These are phyloP conservation scores for Poa pratensis DNA, from an alignment of 176 grass and related monocot genomes.

Conservation along the genomic window DNA sequence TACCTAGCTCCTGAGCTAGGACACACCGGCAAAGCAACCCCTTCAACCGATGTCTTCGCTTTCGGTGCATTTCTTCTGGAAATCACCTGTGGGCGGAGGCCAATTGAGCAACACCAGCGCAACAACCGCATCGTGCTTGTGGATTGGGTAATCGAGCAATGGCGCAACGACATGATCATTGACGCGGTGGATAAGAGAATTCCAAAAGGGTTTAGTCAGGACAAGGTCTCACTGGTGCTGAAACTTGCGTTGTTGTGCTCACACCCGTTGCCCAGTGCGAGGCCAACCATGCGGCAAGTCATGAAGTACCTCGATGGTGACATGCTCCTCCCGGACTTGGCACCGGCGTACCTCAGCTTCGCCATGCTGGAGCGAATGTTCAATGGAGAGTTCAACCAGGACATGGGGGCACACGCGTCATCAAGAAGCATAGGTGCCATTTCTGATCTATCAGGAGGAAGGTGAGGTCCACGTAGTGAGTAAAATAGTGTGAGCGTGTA, in stretches of 20 bases:
- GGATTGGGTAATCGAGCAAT: conserved; percentile 1
- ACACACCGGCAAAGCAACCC: conserved; percentile 47
- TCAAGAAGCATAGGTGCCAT: background rate
- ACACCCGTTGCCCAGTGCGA: conserved; percentile 39
- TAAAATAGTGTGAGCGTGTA: background rate
- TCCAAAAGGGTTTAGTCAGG: background rate
- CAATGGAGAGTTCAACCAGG: background rate
- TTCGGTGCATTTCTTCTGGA: conserved; percentile 52
- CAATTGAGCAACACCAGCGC: background rate
- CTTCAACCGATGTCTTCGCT: conserved; percentile 31
- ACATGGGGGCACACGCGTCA: background rate
- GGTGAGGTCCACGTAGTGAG: background rate
- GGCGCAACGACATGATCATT: background rate
- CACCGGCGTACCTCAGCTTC: conserved; percentile 22
- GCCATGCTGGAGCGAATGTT: background rate
- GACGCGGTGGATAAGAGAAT: background rate
- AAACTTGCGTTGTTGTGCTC: conserved; percentile 56
- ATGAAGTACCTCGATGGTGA: conserved; percentile 50
- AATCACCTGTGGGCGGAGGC: conserved; percentile 42
- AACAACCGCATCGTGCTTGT: background rate
- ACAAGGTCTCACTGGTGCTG: conserved; percentile 44
- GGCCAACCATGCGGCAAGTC: conserved; percentile 56
- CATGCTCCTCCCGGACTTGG: conserved; percentile 27
- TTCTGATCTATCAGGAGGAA: conserved; percentile 2
- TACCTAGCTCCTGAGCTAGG: conserved; percentile 44